Evolutionary conservation across 2,329 filamentous ascomycete species (phyloP).

Genomic region (Cercospora sp.): DNA sequence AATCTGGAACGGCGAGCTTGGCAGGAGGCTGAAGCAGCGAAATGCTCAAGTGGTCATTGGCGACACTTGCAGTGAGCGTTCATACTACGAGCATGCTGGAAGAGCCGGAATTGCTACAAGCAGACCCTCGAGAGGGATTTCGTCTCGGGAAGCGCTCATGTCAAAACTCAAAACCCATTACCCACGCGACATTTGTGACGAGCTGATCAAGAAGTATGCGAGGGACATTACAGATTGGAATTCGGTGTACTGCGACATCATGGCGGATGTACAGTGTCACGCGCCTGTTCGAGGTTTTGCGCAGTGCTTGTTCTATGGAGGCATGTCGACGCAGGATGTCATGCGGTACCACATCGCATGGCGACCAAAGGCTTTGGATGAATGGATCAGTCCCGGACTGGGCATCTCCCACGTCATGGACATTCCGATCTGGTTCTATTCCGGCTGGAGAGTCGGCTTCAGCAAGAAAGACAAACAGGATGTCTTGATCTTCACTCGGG

Average conservation of each 20-base stretch:
- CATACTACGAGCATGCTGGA: conserved; percentile 14
- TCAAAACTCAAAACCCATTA: conserved; percentile 16
- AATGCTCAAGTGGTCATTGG: conserved; percentile 24
- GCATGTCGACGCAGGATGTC: conserved; percentile 25
- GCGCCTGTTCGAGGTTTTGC: conserved; percentile 22
- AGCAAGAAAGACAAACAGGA: conserved; percentile 22
- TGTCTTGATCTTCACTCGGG: conserved; percentile 18
- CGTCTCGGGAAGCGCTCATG: conserved; percentile 17
- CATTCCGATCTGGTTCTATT: conserved; percentile 23
- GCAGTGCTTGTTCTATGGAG: conserved; percentile 21
- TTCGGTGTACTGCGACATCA: conserved; percentile 23
- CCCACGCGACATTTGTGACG: conserved; percentile 18
- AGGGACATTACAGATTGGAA: conserved; percentile 22
- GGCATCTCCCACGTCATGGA: conserved; percentile 21
- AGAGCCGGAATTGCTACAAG: conserved; percentile 7
- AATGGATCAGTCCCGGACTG: conserved; percentile 12
- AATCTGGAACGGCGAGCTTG: conserved; percentile 24
- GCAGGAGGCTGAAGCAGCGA: conserved; percentile 20
- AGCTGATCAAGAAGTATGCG: conserved; percentile 20
- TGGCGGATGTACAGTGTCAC: conserved; percentile 26
- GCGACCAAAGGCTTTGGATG: conserved; percentile 14
- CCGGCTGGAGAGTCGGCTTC: conserved; percentile 24
- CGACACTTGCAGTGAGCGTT: conserved; percentile 18
- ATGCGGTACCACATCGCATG: conserved; percentile 25
- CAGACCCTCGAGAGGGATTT: conserved; percentile 9